These are phyloP conservation scores for Umbellularia californica DNA, from an alignment of 164 flowering plant species.

Conservation along the genomic window DNA sequence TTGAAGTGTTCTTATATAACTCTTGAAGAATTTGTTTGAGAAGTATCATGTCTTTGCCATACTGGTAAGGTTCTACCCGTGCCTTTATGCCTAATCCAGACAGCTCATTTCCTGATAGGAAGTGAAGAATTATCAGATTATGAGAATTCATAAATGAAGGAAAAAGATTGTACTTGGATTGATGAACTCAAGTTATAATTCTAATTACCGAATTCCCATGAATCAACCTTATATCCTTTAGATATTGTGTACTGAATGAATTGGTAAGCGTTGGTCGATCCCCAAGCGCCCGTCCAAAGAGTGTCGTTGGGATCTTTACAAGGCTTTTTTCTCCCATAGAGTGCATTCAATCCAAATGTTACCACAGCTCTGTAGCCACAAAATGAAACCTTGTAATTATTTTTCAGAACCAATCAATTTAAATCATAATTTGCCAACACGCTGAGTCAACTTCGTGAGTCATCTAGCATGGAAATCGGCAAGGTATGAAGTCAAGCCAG, in stretches of 20 bases:
- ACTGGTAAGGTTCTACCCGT: constrained; percentile 38
- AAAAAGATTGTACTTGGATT: not conserved
- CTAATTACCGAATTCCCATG: constrained; percentile 59
- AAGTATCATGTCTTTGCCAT: constrained; percentile 40
- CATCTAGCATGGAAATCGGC: too few relatives aligned
- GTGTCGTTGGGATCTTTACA: constrained; percentile 1
- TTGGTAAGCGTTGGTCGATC: constrained; percentile 42
- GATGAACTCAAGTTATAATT: not conserved
- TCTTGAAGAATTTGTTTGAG: constrained; percentile 33
- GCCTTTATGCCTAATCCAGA: constrained; percentile 45
- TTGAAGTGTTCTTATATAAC: constrained; percentile 26
- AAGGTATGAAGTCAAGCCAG: too few relatives aligned
- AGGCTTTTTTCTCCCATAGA: constrained; percentile 36
- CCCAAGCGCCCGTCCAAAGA: constrained; percentile 47
- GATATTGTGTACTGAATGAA: constrained; percentile 44
- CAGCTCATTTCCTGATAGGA: constrained; percentile 56
- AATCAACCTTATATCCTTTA: constrained; percentile 59
- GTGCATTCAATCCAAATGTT: constrained; percentile 70
- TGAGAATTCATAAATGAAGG: not conserved
- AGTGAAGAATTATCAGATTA: not conserved
- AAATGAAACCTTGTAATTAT: not conserved
- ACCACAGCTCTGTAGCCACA: constrained; percentile 38
- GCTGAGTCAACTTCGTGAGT: too few relatives aligned
- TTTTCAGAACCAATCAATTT: too few relatives aligned
- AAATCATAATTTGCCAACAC: too few relatives aligned